Evolutionary conservation across 345 rosid genomes (phyloP).

Genomic region (Dipteronia dyeriana): DNA sequence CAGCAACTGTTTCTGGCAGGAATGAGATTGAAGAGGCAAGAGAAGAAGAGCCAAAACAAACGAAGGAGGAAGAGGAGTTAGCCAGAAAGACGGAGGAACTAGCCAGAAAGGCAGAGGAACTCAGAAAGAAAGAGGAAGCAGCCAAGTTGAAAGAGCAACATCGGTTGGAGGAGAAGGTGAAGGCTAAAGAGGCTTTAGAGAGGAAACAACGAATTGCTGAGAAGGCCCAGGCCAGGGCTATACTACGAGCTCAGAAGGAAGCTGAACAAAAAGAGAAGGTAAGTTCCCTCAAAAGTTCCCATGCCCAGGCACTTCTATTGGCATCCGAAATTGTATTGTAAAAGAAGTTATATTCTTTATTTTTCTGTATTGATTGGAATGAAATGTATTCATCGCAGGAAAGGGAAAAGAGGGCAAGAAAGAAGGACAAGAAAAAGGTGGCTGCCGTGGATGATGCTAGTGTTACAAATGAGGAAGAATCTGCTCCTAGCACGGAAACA

Average conservation of each 20-base stretch:
- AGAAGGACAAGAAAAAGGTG: constrained; percentile 63
- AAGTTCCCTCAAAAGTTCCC: constrained; percentile 12
- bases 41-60: constrained; percentile 53
- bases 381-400: constrained; percentile 45
- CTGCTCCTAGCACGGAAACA: constrained; percentile 33
- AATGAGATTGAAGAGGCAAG: constrained; percentile 45
- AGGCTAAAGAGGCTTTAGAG: constrained; percentile 80
- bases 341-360: not conserved
- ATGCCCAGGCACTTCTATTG: not conserved
- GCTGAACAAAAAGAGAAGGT: constrained; percentile 83
- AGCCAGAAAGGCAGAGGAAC: constrained; percentile 71
- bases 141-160: constrained; percentile 60
- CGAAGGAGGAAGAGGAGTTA: constrained; percentile 77
- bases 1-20: constrained; percentile 35
- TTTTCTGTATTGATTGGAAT: not conserved
- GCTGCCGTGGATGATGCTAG: constrained; percentile 27
- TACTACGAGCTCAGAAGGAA: constrained; percentile 65
- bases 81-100: constrained; percentile 59
- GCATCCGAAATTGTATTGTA: not conserved
- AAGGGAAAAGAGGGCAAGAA: constrained; percentile 75
- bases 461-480: constrained; percentile 31
- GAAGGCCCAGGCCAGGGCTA: constrained; percentile 77
- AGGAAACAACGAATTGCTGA: constrained; percentile 73
- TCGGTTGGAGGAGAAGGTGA: constrained; percentile 69
- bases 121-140: constrained; percentile 68